Percentiles rank a stretch among this genome's conserved stretches.
phyloP scores from a whole-genome alignment of 352 stramenopile genomes.

The Globisporangium nodosum region DNA sequence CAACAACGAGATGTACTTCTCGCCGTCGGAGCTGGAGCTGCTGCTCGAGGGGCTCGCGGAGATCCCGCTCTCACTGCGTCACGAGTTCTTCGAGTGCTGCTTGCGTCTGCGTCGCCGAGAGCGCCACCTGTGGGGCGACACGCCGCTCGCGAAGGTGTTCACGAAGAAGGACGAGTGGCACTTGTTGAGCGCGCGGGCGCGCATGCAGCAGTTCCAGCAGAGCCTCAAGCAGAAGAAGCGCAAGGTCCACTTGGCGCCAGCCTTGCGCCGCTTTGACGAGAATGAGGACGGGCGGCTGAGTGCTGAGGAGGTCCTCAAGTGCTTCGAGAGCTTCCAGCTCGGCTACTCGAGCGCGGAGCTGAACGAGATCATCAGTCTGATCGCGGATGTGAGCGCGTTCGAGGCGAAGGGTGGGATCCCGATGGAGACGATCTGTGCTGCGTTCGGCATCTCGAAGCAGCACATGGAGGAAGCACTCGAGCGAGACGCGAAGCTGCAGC shows the following conservation, averaged over 20 bases:
- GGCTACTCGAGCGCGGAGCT: constrained; percentile 77
- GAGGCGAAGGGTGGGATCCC: constrained; percentile 40
- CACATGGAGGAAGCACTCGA: constrained; percentile 57
- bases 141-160: constrained; percentile 96
- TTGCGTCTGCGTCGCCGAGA: constrained; percentile 92
- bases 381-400: constrained; percentile 46
- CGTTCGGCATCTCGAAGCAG: constrained; percentile 50
- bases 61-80: constrained; percentile 60
- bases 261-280: constrained; percentile 65
- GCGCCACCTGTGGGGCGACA: constrained; percentile 93
- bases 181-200: constrained; percentile 67
- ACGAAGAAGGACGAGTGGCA: constrained; percentile 97
- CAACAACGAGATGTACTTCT: constrained; percentile 98
- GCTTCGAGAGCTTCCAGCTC: constrained; percentile 83
- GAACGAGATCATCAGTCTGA: constrained; percentile 77
- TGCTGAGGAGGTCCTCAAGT: constrained; percentile 73
- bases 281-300: constrained; percentile 60
- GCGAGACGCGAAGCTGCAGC: constrained; percentile 21
- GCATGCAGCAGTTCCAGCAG: constrained; percentile 83
- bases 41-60: constrained; percentile 72
- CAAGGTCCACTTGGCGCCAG: constrained; percentile 44
- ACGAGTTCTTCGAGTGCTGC: constrained; percentile 82
- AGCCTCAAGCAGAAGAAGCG: constrained; percentile 60
- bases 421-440: constrained; percentile 66
- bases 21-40: constrained; percentile 89